Percentiles rank a stretch among this genome's conserved stretches.
These are phyloP conservation scores for Microthlaspi erraticum DNA, from an alignment of 345 rosid genomes.

Conservation along the genomic window DNA sequence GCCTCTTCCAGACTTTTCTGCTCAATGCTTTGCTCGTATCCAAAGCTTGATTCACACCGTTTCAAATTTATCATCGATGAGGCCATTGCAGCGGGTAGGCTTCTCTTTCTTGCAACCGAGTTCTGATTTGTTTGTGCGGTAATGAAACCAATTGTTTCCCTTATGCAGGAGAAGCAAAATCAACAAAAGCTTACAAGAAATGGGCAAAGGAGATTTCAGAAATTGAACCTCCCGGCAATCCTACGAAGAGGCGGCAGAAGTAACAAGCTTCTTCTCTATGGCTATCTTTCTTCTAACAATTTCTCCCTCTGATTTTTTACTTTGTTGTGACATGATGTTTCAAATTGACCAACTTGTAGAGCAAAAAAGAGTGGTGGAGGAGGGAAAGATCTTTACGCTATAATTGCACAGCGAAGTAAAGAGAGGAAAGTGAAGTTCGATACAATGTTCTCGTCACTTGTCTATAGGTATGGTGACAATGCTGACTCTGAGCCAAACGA, in stretches of 20 bases:
- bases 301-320: neutral
- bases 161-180: slow-evolving; percentile 67
- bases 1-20: slow-evolving; percentile 72
- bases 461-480: slow-evolving; percentile 69
- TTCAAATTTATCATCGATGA: slow-evolving; percentile 78
- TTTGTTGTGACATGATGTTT: slow-evolving; percentile 17
- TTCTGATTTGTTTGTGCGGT: slow-evolving; percentile 11
- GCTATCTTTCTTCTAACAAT: neutral
- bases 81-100: slow-evolving; percentile 69
- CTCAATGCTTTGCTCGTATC: slow-evolving; percentile 91
- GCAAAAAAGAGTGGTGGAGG: slow-evolving; percentile 47
- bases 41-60: slow-evolving; percentile 89
- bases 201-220: slow-evolving; percentile 75
- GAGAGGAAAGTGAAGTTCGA: slow-evolving; percentile 74
- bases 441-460: slow-evolving; percentile 82
- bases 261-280: slow-evolving; percentile 45
- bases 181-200: slow-evolving; percentile 78
- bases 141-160: slow-evolving; percentile 2
- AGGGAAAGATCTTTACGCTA: slow-evolving; percentile 61
- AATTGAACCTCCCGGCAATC: slow-evolving; percentile 72
- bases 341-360: slow-evolving; percentile 38
- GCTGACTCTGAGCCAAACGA: slow-evolving; percentile 70
- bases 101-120: neutral
- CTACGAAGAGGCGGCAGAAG: slow-evolving; percentile 60
- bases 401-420: slow-evolving; percentile 65